Conservation (phyloP, 345 rosid genomes). For the Salix brachista region DNA sequence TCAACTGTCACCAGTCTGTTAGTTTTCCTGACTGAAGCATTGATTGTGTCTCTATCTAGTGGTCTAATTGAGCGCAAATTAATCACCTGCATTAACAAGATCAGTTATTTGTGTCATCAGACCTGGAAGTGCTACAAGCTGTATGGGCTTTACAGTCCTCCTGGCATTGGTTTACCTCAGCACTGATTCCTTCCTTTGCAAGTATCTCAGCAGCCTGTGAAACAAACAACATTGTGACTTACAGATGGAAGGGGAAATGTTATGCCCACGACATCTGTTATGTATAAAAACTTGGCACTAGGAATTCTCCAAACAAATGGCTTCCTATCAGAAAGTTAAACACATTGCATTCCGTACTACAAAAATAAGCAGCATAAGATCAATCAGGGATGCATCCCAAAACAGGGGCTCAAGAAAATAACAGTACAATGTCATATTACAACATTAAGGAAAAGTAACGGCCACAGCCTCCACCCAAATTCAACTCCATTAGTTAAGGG, state of each 20-base stretch:
- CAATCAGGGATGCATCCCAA: background rate
- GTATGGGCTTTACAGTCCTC: background rate
- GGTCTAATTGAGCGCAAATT: conserved; percentile 86
- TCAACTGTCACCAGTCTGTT: conserved; percentile 93
- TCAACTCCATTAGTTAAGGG: background rate
- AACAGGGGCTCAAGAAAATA: background rate
- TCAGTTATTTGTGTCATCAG: background rate
- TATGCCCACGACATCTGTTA: background rate
- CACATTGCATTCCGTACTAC: background rate
- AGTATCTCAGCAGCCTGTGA: conserved; percentile 81
- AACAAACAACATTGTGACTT: conserved; percentile 8
- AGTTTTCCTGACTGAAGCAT: conserved; percentile 87
- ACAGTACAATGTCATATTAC: background rate
- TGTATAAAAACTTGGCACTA: background rate
- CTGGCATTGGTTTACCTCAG: conserved; percentile 51
- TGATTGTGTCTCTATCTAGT: conserved; percentile 75
- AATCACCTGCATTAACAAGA: conserved; percentile 50
- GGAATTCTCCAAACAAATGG: background rate
- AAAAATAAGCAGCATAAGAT: background rate
- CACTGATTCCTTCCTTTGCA: conserved; percentile 79
- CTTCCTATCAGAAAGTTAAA: background rate
- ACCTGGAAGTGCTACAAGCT: conserved; percentile 1
- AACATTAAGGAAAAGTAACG: background rate
- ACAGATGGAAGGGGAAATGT: background rate
- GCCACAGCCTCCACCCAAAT: background rate